These are phyloP conservation scores for Exophiala viscosa DNA, from an alignment of 2,329 filamentous ascomycete species.

Conservation along the genomic window DNA sequence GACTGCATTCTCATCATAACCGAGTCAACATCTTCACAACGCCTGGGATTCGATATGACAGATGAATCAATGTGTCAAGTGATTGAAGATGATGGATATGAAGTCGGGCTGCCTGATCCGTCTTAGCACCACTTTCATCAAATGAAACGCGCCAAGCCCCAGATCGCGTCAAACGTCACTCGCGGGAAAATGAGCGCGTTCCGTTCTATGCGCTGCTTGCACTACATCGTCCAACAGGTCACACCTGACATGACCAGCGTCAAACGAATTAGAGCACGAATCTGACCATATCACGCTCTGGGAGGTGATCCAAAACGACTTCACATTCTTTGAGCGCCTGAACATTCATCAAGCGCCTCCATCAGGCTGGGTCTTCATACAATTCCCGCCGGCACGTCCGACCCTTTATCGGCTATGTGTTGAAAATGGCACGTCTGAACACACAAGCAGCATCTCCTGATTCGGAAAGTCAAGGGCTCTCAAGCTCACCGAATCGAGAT, in stretches of 20 bases:
- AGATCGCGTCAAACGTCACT: conserved; percentile 1
- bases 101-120: neutral
- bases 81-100: neutral
- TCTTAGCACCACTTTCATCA: neutral
- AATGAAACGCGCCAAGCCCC: neutral
- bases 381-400: neutral
- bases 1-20: neutral
- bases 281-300: neutral
- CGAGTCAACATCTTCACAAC: neutral
- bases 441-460: conserved; percentile 30
- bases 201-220: neutral
- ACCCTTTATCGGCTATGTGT: conserved; percentile 3
- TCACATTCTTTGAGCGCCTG: neutral
- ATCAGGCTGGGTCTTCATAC: neutral
- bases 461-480: conserved; percentile 40
- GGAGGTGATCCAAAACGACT: neutral
- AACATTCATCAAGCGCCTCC: neutral
- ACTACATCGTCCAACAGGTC: neutral
- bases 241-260: neutral
- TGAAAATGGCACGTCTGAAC: conserved; percentile 25
- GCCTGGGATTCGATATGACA: neutral
- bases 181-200: neutral
- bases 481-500: conserved; percentile 13
- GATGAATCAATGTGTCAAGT: neutral
- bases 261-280: neutral